phyloP scores from a whole-genome alignment of 371 early-diverging fungal species.

The Mucor circinelloides region DNA sequence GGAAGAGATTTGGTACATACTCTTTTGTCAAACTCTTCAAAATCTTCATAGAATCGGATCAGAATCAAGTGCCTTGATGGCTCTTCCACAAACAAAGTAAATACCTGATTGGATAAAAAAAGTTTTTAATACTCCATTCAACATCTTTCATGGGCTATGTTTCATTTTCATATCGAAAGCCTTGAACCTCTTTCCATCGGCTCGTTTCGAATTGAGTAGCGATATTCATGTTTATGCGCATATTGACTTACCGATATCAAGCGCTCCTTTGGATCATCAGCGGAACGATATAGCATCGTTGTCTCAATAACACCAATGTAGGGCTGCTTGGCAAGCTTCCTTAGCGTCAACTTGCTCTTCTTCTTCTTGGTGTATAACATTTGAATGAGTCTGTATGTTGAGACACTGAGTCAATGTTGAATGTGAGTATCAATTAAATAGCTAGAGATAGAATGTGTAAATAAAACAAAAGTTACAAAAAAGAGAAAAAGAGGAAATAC shows the following conservation, averaged over 20 bases:
- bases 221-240: neutral
- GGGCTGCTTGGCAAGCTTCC: slow-evolving; percentile 5
- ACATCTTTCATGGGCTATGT: slow-evolving; percentile 17
- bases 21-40: slow-evolving; percentile 62
- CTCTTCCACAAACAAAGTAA: slow-evolving; percentile 59
- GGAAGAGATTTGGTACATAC: slow-evolving; percentile 24
- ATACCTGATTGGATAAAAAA: slow-evolving; percentile 46
- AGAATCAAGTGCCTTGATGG: slow-evolving; percentile 46
- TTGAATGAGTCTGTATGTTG: neutral
- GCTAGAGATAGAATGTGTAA: neutral
- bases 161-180: slow-evolving; percentile 10
- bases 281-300: slow-evolving; percentile 22
- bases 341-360: neutral
- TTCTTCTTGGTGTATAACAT: slow-evolving; percentile 2
- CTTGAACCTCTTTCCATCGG: neutral
- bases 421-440: neutral
- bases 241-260: slow-evolving; percentile 27
- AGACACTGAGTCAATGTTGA: neutral
- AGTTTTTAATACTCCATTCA: slow-evolving; percentile 7
- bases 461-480: neutral
- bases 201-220: neutral
- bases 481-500: neutral
- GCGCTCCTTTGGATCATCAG: slow-evolving; percentile 10
- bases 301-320: slow-evolving; percentile 30
- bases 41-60: slow-evolving; percentile 60